These are phyloP conservation scores for Typha latifolia DNA, from an alignment of 176 grass and related monocot species.

Conservation along the genomic window DNA sequence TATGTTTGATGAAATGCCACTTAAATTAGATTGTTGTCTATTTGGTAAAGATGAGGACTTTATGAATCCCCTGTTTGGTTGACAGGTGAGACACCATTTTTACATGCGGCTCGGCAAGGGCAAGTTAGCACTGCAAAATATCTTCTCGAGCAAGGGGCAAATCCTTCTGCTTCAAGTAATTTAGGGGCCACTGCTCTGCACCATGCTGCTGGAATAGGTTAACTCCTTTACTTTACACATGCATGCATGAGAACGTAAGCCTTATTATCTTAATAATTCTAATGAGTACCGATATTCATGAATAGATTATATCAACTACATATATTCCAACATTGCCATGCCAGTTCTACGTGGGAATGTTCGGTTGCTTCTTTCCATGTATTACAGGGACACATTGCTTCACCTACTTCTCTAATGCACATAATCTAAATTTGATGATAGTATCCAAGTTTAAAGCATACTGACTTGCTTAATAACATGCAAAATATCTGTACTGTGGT, in stretches of 20 bases:
- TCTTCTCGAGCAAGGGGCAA: constrained; percentile 60
- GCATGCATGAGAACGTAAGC: not conserved
- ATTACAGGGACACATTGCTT: not conserved
- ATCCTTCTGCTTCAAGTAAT: constrained; percentile 50
- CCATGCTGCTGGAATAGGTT: constrained; percentile 87
- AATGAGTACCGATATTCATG: too few relatives aligned
- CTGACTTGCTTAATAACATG: too few relatives aligned
- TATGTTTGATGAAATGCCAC: not conserved
- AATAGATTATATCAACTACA: too few relatives aligned
- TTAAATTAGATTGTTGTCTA: too few relatives aligned
- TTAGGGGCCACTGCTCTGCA: constrained; percentile 77
- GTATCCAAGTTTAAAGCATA: too few relatives aligned
- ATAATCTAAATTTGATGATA: not conserved
- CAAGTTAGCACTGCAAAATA: constrained; percentile 52
- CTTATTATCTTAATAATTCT: too few relatives aligned
- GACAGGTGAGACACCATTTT: constrained; percentile 85
- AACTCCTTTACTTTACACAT: not conserved
- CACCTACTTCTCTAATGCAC: not conserved
- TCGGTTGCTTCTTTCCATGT: not conserved
- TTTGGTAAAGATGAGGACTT: not conserved
- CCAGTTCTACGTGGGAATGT: not conserved
- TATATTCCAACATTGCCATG: not conserved
- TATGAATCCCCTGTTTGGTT: not conserved
- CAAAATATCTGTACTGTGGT: too few relatives aligned
- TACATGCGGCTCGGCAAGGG: constrained; percentile 68